Evolutionary conservation across 2,329 filamentous ascomycete genomes (phyloP), one percentile per base, ranked within the genome.

Genomic region (Aplosporella prunicola): DNA sequence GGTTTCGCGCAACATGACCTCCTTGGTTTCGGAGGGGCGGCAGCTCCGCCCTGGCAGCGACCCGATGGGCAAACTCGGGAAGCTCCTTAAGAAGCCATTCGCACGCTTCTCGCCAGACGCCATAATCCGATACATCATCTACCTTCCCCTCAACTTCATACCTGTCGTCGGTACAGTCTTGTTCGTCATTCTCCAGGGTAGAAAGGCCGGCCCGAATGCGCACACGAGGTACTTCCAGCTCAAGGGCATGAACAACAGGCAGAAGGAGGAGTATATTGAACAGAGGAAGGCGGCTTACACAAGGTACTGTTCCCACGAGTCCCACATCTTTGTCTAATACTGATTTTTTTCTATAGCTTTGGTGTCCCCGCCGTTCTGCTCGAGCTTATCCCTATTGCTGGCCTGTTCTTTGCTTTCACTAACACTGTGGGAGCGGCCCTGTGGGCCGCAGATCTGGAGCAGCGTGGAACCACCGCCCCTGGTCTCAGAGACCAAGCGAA

Each of bases 401-500:
- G 83, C 5, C 81, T 94, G 36, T 71, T 89, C 43, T 93, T 94
- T 53, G 73, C 82, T 1, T 95, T 93, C 58, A 94, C 87, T 11
- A 95, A 94, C 58, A 82, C 84, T 2, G 86, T 93, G 41, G 89
- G 87, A 6, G 89, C 88, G 37, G 89, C 89, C 6, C 65, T 96
- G n/a, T 95, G 87, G 87, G 88, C 89, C 26, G 83, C 85, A 13
- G 87, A 93, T 57, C 74, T 93, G 41, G 86, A 93, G 58, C 41
- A 55, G 38, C 44, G 43, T 22, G 47, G 46, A 39, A 56, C 51
- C 2, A 60, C 57, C 3, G 56, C 58, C 1, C 56, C 56, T 1
- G 54, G 51, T 25, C 48, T 61, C 13, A 55, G 56, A 25, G 46
- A 57, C 20, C 56, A 60, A 41, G 56, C 55, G 9, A 30, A 35